These are phyloP conservation scores for Xerocomus minutiporus DNA, from an alignment of 1,284 basidiomycete species.

Conservation along the genomic window DNA sequence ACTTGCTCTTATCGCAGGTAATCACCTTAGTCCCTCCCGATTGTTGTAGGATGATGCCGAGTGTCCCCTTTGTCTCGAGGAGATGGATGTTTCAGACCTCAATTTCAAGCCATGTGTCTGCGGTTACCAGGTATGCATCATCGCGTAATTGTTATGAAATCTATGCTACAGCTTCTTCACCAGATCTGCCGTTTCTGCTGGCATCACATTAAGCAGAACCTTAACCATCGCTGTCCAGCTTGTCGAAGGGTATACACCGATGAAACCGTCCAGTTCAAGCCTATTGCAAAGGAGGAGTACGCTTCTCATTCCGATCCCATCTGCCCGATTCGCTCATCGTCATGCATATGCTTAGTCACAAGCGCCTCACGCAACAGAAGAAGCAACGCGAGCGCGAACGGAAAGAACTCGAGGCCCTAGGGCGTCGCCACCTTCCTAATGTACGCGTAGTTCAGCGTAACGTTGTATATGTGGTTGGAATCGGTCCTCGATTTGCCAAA, in stretches of 20 bases:
- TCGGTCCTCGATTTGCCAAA: constrained; percentile 84
- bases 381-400: constrained; percentile 93
- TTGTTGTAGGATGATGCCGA: constrained; percentile 86
- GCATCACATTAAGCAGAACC: constrained; percentile 96
- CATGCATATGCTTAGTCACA: constrained; percentile 52
- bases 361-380: constrained; percentile 93
- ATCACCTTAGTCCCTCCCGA: constrained; percentile 16
- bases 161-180: constrained; percentile 14
- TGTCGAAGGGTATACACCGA: constrained; percentile 94
- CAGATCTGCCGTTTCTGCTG: constrained; percentile 99
- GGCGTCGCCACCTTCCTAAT: constrained; percentile 86
- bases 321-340: constrained; percentile 9
- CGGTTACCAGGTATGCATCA: constrained; percentile 82
- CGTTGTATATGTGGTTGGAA: constrained; percentile 94
- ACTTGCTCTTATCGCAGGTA: constrained; percentile 3
- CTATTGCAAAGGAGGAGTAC: constrained; percentile 93
- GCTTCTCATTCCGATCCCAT: constrained; percentile 32
- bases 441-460: constrained; percentile 96
- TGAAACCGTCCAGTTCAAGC: constrained; percentile 91
- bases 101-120: constrained; percentile 99
- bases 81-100: constrained; percentile 98
- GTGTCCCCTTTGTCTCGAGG: constrained; percentile 97
- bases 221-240: constrained; percentile 96
- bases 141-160: constrained; percentile 17
- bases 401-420: constrained; percentile 89